These are phyloP conservation scores for Hawksworthiomyces lignivorus DNA, from an alignment of 2,329 filamentous ascomycete genomes.

Conservation along the genomic window DNA sequence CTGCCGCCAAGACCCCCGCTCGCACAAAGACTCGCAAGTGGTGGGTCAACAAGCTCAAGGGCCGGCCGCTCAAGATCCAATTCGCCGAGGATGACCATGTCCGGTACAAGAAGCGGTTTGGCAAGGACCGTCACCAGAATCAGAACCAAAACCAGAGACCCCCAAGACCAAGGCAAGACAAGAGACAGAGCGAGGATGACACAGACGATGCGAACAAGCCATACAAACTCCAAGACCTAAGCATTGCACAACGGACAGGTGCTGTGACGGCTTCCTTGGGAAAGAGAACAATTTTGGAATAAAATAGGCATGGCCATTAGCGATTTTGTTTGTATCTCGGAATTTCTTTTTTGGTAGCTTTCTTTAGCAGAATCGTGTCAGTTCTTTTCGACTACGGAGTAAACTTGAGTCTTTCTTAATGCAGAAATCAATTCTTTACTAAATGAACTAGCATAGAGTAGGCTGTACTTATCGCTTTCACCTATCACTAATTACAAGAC, in stretches of 20 bases:
- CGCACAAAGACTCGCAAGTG: constrained; percentile 59
- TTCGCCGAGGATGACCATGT: constrained; percentile 86
- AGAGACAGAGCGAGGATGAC: constrained; percentile 8
- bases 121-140: constrained; percentile 57
- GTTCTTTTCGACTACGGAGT: too few relatives aligned
- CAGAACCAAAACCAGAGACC: constrained; percentile 22
- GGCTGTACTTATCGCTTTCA: too few relatives aligned
- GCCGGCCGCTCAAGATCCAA: constrained; percentile 77
- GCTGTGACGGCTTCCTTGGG: constrained; percentile 72
- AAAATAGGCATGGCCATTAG: too few relatives aligned
- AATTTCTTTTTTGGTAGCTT: too few relatives aligned
- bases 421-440: too few relatives aligned
- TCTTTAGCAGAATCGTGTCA: too few relatives aligned
- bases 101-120: constrained; percentile 89
- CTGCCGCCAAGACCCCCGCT: constrained; percentile 29
- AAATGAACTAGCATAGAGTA: too few relatives aligned
- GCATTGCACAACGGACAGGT: constrained; percentile 61
- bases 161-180: too few relatives aligned
- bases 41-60: constrained; percentile 79
- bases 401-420: too few relatives aligned
- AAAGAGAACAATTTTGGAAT: constrained; percentile 78
- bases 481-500: too few relatives aligned
- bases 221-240: constrained; percentile 38
- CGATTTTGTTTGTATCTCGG: too few relatives aligned
- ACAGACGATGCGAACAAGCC: constrained; percentile 2